Percentiles rank a stretch among this genome's conserved stretches.
Evolutionary conservation across 129 eudicot genomes (phyloP).

Genomic region (Arctium minus): DNA sequence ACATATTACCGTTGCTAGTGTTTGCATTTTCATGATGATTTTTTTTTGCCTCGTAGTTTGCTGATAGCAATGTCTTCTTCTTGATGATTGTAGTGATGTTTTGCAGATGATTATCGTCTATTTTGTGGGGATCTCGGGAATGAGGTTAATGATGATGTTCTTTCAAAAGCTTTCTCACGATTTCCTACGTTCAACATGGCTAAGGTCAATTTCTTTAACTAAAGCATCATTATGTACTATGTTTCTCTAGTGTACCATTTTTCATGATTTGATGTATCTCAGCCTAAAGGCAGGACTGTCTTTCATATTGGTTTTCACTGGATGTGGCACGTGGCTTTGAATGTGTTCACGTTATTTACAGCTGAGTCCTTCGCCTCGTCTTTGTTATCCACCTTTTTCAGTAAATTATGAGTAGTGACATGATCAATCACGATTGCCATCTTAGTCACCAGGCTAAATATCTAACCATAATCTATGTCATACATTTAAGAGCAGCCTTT

Average conservation of each 20-base stretch:
- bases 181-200: constrained; percentile 95
- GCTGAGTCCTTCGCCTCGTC: background rate
- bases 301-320: background rate
- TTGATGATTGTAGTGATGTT: constrained; percentile 19
- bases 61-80: constrained; percentile 12
- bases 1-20: background rate
- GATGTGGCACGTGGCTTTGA: background rate
- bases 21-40: background rate
- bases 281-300: constrained; percentile 26
- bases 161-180: constrained; percentile 84
- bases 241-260: constrained; percentile 19
- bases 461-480: no score
- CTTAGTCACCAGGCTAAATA: no score
- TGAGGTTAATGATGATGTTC: constrained; percentile 97
- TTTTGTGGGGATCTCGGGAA: constrained; percentile 96
- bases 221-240: background rate
- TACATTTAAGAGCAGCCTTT: background rate
- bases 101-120: constrained; percentile 87
- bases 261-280: constrained; percentile 44
- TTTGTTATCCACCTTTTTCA: no score
- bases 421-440: no score
- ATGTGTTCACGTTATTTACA: background rate
- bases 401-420: no score
- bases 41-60: background rate
- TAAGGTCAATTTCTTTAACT: constrained; percentile 40